Evolutionary conservation across 306 rosid genomes (phyloP).

Genomic region (Vachellia collinsii): DNA sequence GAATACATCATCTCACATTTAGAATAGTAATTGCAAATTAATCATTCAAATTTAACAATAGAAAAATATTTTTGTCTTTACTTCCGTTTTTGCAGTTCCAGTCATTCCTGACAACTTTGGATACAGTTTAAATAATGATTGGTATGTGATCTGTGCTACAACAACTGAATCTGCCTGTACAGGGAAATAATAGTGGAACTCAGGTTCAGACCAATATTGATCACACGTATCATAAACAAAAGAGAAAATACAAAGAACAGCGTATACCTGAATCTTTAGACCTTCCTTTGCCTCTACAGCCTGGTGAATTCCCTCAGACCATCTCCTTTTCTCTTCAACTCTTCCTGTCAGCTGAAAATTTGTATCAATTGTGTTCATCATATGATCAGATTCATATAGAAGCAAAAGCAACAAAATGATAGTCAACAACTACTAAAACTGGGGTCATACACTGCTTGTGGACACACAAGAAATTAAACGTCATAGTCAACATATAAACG

Average conservation of each 20-base stretch:
- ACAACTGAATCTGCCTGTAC: conserved; percentile 95
- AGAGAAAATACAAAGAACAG: conserved; percentile 31
- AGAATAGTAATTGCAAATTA: conserved; percentile 30
- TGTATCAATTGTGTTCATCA: conserved; percentile 26
- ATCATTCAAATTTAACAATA: conserved; percentile 32
- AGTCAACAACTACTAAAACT: conserved; percentile 8
- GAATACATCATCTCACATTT: conserved; percentile 28
- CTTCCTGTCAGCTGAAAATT: conserved; percentile 83
- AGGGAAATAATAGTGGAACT: conserved; percentile 39
- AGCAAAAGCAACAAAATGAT: conserved; percentile 19
- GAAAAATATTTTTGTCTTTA: conserved; percentile 43
- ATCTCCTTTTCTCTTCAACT: conserved; percentile 96
- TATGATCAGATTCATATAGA: conserved; percentile 33
- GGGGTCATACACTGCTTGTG: conserved; percentile 6
- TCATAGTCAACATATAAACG: not conserved
- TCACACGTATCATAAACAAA: conserved; percentile 28
- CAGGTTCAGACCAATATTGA: conserved; percentile 38
- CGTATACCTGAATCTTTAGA: conserved; percentile 81
- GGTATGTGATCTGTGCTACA: conserved; percentile 98
- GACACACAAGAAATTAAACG: conserved; percentile 21
- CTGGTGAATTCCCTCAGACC: conserved; percentile 99
- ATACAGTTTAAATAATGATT: conserved; percentile 94
- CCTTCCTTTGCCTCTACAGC: conserved; percentile 99
- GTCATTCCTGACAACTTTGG: conserved; percentile 99
- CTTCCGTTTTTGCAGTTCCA: conserved; percentile 99